Conservation (phyloP, 2,329 filamentous ascomycete species). For the Alternaria solani region DNA sequence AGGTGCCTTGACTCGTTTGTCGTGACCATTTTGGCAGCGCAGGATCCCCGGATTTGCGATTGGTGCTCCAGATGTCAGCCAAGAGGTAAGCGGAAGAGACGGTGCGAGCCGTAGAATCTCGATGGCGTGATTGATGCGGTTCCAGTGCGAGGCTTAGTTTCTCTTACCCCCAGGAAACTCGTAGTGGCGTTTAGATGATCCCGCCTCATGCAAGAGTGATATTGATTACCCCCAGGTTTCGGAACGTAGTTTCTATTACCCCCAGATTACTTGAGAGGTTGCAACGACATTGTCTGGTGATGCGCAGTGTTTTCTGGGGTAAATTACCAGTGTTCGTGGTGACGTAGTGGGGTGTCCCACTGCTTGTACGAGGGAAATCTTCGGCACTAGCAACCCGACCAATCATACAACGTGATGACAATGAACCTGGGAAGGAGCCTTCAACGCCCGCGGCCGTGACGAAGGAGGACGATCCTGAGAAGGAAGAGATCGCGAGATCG, state of each 20-base stretch:
- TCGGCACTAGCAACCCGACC: conserved; percentile 24
- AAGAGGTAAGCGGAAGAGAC: conserved; percentile 20
- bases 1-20: conserved; percentile 30
- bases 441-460: background rate
- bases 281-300: conserved; percentile 30
- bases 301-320: conserved; percentile 24
- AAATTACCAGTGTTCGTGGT: conserved; percentile 21
- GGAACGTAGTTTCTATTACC: conserved; percentile 39
- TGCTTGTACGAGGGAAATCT: conserved; percentile 26
- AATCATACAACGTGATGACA: conserved; percentile 15
- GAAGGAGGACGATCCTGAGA: background rate
- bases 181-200: conserved; percentile 22
- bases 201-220: conserved; percentile 22
- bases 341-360: conserved; percentile 24
- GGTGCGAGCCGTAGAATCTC: conserved; percentile 25
- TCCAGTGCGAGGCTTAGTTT: conserved; percentile 20
- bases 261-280: conserved; percentile 38
- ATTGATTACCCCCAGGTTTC: conserved; percentile 28
- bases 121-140: conserved; percentile 33
- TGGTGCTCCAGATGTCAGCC: conserved; percentile 22
- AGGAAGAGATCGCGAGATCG: background rate
- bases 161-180: conserved; percentile 35
- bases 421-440: background rate
- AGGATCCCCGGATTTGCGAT: conserved; percentile 26
- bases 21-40: conserved; percentile 21